Conservation (phyloP, 805 yeast genomes). For the Metschnikowia arizonensis region DNA sequence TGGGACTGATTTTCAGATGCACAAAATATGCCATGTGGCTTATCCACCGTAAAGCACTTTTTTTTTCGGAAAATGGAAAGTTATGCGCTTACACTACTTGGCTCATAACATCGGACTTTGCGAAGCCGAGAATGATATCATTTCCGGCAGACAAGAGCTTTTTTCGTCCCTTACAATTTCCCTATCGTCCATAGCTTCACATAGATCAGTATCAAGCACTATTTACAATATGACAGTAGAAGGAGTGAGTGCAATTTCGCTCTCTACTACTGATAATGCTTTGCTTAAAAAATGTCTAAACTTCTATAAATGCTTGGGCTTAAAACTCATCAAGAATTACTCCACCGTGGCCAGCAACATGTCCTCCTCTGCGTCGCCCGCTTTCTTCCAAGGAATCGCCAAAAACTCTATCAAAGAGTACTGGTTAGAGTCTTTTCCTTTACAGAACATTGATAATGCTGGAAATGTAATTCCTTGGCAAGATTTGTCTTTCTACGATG, state of each 20-base stretch:
- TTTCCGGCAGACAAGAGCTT: slow-evolving; percentile 6
- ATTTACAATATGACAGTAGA: slow-evolving; percentile 12
- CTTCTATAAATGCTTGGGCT: slow-evolving; percentile 63
- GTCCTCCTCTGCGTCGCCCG: slow-evolving; percentile 19
- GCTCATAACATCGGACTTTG: slow-evolving; percentile 14
- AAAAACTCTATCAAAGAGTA: slow-evolving; percentile 63
- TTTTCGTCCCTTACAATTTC: slow-evolving; percentile 8
- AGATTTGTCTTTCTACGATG: slow-evolving; percentile 35
- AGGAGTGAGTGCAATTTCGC: slow-evolving; percentile 54
- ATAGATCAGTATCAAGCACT: background rate
- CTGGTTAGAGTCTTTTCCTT: slow-evolving; percentile 70
- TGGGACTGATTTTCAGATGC: background rate
- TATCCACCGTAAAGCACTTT: background rate
- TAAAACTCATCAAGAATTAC: slow-evolving; percentile 55
- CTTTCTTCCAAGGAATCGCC: slow-evolving; percentile 49
- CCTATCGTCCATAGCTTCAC: slow-evolving; percentile 1
- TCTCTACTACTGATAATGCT: slow-evolving; percentile 50
- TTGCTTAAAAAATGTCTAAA: slow-evolving; percentile 44
- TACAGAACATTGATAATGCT: slow-evolving; percentile 31
- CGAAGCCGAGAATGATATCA: slow-evolving; percentile 15
- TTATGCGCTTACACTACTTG: slow-evolving; percentile 3
- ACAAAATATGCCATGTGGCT: background rate
- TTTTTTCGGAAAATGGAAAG: background rate
- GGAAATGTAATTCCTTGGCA: slow-evolving; percentile 41
- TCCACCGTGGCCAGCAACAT: slow-evolving; percentile 46